Conservation (phyloP, 306 rosid species). For the Cotoneaster glaucophyllus region DNA sequence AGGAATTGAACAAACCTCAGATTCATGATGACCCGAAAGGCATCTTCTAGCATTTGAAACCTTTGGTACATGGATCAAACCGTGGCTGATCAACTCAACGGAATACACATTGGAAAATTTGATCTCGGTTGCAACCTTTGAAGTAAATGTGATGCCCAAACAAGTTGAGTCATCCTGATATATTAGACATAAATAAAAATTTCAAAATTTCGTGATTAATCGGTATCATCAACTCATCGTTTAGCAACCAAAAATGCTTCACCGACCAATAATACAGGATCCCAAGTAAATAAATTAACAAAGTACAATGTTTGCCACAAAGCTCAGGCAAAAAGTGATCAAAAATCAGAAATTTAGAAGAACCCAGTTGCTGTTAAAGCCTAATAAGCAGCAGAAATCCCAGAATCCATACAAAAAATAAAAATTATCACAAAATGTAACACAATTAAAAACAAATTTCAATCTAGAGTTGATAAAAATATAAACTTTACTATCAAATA, state of each 20-base stretch:
- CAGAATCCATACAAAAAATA: not conserved
- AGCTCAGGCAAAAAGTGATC: not conserved
- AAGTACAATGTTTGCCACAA: not conserved
- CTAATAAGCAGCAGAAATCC: not conserved
- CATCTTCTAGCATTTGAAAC: slow-evolving; percentile 32
- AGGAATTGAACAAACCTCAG: slow-evolving; percentile 49
- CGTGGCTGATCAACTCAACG: slow-evolving; percentile 41
- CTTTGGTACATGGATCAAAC: slow-evolving; percentile 38
- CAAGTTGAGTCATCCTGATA: slow-evolving; percentile 61
- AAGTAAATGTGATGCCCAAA: slow-evolving; percentile 46
- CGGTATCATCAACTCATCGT: not conserved
- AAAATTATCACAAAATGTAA: not conserved
- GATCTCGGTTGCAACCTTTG: slow-evolving; percentile 44
- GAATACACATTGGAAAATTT: slow-evolving; percentile 66
- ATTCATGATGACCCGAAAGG: slow-evolving; percentile 31
- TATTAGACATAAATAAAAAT: slow-evolving; percentile 20
- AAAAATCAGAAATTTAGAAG: not conserved
- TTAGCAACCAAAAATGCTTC: slow-evolving; percentile 6
- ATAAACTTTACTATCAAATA: not conserved
- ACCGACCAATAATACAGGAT: not conserved
- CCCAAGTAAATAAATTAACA: not conserved
- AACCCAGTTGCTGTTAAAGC: not conserved
- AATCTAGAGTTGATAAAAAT: not conserved
- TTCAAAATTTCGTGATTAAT: not conserved
- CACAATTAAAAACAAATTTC: not conserved